These are phyloP conservation scores for Colletotrichum eremochloae DNA, from an alignment of 2,329 filamentous ascomycete genomes.

Conservation along the genomic window DNA sequence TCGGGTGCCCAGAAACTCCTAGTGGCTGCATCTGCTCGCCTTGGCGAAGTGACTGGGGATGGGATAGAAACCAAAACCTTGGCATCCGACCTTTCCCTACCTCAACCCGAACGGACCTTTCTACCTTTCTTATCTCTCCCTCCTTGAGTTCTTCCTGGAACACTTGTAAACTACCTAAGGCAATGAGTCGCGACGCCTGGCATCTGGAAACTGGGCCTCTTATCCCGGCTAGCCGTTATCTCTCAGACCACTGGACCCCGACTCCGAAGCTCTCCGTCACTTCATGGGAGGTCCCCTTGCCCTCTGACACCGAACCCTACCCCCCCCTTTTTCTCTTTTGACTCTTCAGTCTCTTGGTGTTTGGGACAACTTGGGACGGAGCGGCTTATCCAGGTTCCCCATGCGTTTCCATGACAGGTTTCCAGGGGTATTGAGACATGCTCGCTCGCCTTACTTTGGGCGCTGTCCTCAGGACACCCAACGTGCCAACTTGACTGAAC, in stretches of 20 bases:
- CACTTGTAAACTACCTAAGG: conserved; percentile 23
- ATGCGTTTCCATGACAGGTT: neutral
- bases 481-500: conserved; percentile 11
- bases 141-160: conserved; percentile 21
- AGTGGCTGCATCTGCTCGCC: conserved; percentile 15
- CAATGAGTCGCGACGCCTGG: conserved; percentile 1
- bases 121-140: conserved; percentile 12
- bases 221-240: conserved; percentile 2
- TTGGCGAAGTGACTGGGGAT: conserved; percentile 12
- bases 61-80: conserved; percentile 34
- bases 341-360: neutral
- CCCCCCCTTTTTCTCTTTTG: neutral
- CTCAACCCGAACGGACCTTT: conserved; percentile 17
- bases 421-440: neutral
- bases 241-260: neutral
- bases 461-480: neutral
- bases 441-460: conserved; percentile 27
- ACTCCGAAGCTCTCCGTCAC: neutral
- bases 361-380: conserved; percentile 2
- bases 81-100: conserved; percentile 34
- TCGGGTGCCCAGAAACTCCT: conserved; percentile 1
- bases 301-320: neutral
- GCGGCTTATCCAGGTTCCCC: conserved; percentile 5
- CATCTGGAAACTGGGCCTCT: conserved; percentile 9
- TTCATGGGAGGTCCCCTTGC: neutral